These are phyloP conservation scores for Penicillium angulare DNA, from an alignment of 495 filamentous ascomycete species.

Conservation along the genomic window DNA sequence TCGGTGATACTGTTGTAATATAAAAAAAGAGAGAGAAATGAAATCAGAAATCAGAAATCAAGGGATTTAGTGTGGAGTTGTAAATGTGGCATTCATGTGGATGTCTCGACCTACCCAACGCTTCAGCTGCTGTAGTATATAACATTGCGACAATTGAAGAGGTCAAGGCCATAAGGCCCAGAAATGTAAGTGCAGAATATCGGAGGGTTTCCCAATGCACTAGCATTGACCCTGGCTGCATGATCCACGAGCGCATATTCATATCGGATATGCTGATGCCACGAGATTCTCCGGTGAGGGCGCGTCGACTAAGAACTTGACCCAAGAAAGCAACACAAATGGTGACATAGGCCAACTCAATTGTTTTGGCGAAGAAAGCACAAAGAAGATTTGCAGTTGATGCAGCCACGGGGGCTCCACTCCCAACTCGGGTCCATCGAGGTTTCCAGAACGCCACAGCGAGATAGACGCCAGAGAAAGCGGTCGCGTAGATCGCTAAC, in stretches of 20 bases:
- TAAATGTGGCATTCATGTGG: not conserved
- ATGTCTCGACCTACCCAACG: slow-evolving; percentile 45
- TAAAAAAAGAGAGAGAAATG: no score
- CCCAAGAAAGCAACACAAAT: slow-evolving; percentile 73
- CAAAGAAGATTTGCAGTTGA: slow-evolving; percentile 61
- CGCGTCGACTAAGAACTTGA: slow-evolving; percentile 65
- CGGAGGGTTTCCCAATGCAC: slow-evolving; percentile 62
- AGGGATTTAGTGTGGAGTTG: not conserved
- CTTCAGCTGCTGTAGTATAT: slow-evolving; percentile 72
- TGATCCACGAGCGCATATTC: slow-evolving; percentile 60
- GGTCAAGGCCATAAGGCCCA: slow-evolving; percentile 57
- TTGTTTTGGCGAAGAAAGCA: slow-evolving; percentile 66
- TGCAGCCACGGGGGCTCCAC: slow-evolving; percentile 44
- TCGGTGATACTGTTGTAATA: slow-evolving; percentile 55
- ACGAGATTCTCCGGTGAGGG: slow-evolving; percentile 49
- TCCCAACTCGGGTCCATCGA: slow-evolving; percentile 52
- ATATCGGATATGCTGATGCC: slow-evolving; percentile 73
- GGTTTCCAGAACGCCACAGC: slow-evolving; percentile 56
- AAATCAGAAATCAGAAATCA: not conserved
- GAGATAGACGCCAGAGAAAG: slow-evolving; percentile 64
- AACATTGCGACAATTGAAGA: slow-evolving; percentile 62
- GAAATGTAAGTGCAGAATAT: slow-evolving; percentile 56
- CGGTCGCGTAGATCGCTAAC: slow-evolving; percentile 64
- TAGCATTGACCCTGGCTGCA: slow-evolving; percentile 64
- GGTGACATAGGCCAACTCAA: slow-evolving; percentile 74